Evolutionary conservation across 345 rosid species (phyloP).

Genomic region (Linum trigynum): DNA sequence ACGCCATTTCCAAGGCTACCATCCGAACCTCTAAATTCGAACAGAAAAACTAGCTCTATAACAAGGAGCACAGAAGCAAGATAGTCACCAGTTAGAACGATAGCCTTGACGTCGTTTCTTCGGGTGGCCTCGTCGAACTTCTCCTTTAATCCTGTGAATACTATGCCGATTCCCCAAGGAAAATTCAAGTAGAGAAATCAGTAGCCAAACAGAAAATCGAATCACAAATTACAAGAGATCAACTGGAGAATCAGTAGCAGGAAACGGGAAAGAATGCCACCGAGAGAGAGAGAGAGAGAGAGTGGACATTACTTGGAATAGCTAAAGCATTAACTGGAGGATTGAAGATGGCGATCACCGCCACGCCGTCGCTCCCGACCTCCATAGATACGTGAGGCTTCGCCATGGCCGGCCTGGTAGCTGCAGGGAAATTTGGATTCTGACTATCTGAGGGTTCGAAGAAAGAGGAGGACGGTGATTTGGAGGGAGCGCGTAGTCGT

Average conservation of each 20-base stretch:
- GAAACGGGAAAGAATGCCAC: neutral
- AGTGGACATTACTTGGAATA: slow-evolving; percentile 55
- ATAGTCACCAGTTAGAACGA: slow-evolving; percentile 65
- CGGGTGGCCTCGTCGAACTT: slow-evolving; percentile 59
- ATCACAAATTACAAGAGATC: neutral
- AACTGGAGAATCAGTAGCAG: neutral
- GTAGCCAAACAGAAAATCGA: slow-evolving; percentile 2
- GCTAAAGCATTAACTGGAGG: slow-evolving; percentile 94
- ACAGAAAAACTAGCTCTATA: neutral
- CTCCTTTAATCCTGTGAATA: slow-evolving; percentile 62
- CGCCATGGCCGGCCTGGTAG: slow-evolving; percentile 33
- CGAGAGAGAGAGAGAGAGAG: neutral
- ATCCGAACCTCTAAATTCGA: neutral
- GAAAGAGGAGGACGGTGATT: neutral
- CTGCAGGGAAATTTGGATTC: too few relatives aligned
- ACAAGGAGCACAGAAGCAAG: neutral
- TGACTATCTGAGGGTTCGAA: neutral
- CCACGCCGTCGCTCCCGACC: slow-evolving; percentile 84
- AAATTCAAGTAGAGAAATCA: neutral
- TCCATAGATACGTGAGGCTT: slow-evolving; percentile 47
- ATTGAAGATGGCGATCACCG: slow-evolving; percentile 66
- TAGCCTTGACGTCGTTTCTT: slow-evolving; percentile 72
- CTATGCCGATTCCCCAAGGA: slow-evolving; percentile 24
- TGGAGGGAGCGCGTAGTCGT: slow-evolving; percentile 33
- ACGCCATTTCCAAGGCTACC: neutral